Percentiles rank a stretch among this genome's conserved stretches.
Conservation (phyloP, 75 land plant genomes). For the Pinus taeda region DNA sequence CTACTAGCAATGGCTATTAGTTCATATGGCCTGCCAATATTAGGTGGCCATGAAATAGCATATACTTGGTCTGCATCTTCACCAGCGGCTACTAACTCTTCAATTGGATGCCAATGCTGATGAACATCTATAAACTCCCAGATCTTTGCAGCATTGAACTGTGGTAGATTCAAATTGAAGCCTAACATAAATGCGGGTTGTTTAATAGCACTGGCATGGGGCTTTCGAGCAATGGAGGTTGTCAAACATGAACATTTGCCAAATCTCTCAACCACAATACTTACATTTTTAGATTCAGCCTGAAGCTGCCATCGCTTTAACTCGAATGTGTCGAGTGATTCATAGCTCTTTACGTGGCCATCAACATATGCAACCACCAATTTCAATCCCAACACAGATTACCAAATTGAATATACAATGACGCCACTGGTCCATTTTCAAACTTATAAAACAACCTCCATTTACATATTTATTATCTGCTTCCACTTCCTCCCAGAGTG, state of each 20-base stretch:
- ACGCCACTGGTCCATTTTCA: not conserved
- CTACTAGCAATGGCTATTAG: constrained; percentile 83
- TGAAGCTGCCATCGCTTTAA: constrained; percentile 11
- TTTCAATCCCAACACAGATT: too few relatives aligned
- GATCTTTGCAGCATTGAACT: constrained; percentile 61
- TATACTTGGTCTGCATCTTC: constrained; percentile 65
- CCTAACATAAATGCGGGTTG: constrained; percentile 75
- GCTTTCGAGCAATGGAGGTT: constrained; percentile 87
- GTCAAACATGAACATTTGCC: constrained; percentile 54
- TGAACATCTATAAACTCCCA: too few relatives aligned
- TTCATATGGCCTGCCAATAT: constrained; percentile 98
- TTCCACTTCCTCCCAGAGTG: too few relatives aligned
- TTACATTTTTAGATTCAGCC: constrained; percentile 88
- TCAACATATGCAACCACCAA: too few relatives aligned
- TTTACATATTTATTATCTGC: too few relatives aligned
- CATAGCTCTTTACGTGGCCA: too few relatives aligned
- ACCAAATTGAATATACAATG: constrained; percentile 9
- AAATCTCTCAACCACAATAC: constrained; percentile 50
- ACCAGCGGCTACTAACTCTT: constrained; percentile 67
- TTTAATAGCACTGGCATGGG: constrained; percentile 41
- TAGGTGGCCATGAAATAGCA: constrained; percentile 94
- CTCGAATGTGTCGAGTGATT: too few relatives aligned
- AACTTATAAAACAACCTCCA: not conserved
- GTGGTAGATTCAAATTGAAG: constrained; percentile 51
- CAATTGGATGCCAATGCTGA: constrained; percentile 82